Evolutionary conservation across 2,329 filamentous ascomycete species (phyloP), one percentile per base, ranked within the genome.

Genomic region (Bisporella sp.): DNA sequence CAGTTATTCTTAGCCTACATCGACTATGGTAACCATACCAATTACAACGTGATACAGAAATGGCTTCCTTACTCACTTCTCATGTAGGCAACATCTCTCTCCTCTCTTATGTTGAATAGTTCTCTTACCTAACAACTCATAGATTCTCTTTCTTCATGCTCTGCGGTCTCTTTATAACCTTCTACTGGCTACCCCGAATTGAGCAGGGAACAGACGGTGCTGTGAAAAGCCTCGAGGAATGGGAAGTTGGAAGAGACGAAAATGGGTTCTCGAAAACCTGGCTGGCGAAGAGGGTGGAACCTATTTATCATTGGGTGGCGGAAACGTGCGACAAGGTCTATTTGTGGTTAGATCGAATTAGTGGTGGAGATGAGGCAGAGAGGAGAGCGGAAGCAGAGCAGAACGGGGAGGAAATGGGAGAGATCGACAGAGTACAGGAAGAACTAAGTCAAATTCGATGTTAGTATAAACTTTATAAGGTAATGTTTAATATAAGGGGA

Each of bases 141-240:
- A 57, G 54, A 7, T 58, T 57, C 45, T 58, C 57, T 9, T 50
- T 52, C 7, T 57, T 57, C 43, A 59, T 58, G 56, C 48, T 59
- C 30, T 43, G 56, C 43, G 57, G 57, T 12, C 53, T 59, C n/a
- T 37, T 53, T 5, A 52, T 49, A 6, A 59, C 57, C 5, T 44
- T 54, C 13, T 39, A 41, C 30, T 57, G 52, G 52, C 53, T 59
- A 31, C 55, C 55, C 13, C 51, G 50, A 9, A 13, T 47, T 12
- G 57, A 59, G 43, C 47, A 53, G 9, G 52, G 48, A 4, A 41
- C 50, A 2, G 43, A 54, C 13, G 49, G 50, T 5, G 44, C 35
- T 4, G 49, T 54, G 3, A 42, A 42, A 42, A 42, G 9, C 9
- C 40, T 42, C 40, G 40, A 42, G 21, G 40, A 12, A 42, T 42